Base-by-base conservation (phyloP, 2,329 filamentous ascomycete genomes). In the Colletotrichum chrysophilum region DNA sequence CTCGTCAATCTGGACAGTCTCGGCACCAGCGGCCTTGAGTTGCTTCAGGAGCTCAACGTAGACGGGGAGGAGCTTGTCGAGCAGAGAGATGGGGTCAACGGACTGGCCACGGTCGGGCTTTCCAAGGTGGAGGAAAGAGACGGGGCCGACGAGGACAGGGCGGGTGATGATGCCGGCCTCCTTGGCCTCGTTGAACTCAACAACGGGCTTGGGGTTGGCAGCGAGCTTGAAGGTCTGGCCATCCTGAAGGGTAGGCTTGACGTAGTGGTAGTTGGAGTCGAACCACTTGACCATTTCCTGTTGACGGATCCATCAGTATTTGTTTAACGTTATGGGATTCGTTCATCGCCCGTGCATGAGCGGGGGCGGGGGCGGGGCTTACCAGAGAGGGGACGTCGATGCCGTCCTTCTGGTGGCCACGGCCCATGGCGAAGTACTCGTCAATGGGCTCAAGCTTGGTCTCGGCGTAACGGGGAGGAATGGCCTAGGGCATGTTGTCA, bases 261-360 rank as follows among this genome's bases (percentile, higher is more conserved):
- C 97, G 88, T 99, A 99, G 92, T 98, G 97, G 94, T 99, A 99
- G 94, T 99, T 99, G 80, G 96, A 98, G 92, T 99, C 97, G 86
- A 99, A 99, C 97, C 97, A 99, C 92, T 99, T 99, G 83, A 99
- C 97, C 97, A 99, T 99, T 92, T 99, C 97, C 77, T 77, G 32
- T 66, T 74, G 58, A 69, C 60, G 61, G 36, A 38, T 7, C 30
- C 66, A 32, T 76, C 32, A 76, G 66, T 18, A 76, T 18, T 75
- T 67, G 36, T 61, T 70, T 66, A 48, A 61, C 61, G 68, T 34
- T 56, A 56, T 68, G 9, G 7, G 89, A 90, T 76, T 34, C 76
- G 9, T 66, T 36, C 66, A 77, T 87, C 86, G 91, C 90, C 36
- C 58, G 70, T 62, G 38, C 62, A 66, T 55, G 55, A 60, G 67